Conservation (phyloP, 2,329 filamentous ascomycete genomes). For the Coccinonectria pachysandricola region DNA sequence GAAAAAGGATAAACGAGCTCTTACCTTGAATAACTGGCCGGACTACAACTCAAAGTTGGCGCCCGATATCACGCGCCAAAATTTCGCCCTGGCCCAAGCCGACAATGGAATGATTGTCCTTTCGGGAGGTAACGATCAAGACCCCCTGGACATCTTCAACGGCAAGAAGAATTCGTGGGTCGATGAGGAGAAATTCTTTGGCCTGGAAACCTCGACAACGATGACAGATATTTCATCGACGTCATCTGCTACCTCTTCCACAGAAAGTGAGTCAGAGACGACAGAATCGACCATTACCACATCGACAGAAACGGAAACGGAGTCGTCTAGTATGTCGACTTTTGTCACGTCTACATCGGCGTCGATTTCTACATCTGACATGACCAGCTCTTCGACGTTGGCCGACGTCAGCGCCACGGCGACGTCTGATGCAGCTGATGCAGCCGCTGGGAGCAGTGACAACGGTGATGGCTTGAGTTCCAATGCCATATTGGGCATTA, state of each 20-base stretch:
- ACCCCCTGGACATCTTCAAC: constrained; percentile 69
- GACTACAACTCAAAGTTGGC: constrained; percentile 67
- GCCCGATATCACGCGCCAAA: constrained; percentile 49
- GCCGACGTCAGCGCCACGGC: constrained; percentile 12
- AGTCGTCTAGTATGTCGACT: constrained; percentile 17
- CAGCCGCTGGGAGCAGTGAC: constrained; percentile 15
- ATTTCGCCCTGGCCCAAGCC: constrained; percentile 62
- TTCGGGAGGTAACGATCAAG: constrained; percentile 59
- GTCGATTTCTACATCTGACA: constrained; percentile 15
- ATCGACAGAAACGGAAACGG: constrained; percentile 14
- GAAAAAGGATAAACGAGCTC: constrained; percentile 20
- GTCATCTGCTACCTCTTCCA: constrained; percentile 11
- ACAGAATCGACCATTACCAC: constrained; percentile 17
- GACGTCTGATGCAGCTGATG: constrained; percentile 13
- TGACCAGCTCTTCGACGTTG: constrained; percentile 14
- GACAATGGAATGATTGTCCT: constrained; percentile 60
- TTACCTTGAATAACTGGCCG: constrained; percentile 60
- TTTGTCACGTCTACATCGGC: constrained; percentile 17
- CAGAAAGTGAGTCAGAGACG: constrained; percentile 4
- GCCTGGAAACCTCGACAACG: constrained; percentile 33
- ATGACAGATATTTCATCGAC: no score
- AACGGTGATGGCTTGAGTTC: constrained; percentile 26
- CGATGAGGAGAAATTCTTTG: constrained; percentile 56
- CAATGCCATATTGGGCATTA: constrained; percentile 64
- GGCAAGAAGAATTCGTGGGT: constrained; percentile 67